A percentile compares a stretch with the other conserved stretches of the same genome.
phyloP scores from a whole-genome alignment of 1,139 yeast genomes.

The Geotrichum europaeum region DNA sequence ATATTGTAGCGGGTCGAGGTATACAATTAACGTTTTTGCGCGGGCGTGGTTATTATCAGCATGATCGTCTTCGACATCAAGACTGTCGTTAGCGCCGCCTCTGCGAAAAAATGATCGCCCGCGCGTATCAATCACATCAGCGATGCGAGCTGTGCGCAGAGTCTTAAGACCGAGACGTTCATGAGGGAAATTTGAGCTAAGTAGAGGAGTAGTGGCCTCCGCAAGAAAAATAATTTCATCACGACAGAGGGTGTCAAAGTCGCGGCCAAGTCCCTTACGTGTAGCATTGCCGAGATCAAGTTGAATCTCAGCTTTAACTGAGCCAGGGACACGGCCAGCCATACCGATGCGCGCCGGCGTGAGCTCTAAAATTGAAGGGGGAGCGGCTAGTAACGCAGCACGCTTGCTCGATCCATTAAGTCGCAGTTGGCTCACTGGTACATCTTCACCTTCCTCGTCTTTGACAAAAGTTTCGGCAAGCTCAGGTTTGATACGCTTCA shows the following conservation, averaged over 20 bases:
- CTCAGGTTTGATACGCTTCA: constrained; percentile 27
- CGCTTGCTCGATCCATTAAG: constrained; percentile 33
- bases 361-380: constrained; percentile 26
- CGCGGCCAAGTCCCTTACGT: constrained; percentile 24
- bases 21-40: constrained; percentile 18
- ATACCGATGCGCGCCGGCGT: constrained; percentile 25
- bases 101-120: not conserved
- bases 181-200: constrained; percentile 14
- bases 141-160: constrained; percentile 28
- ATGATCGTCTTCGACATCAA: constrained; percentile 12
- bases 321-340: constrained; percentile 8
- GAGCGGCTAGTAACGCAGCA: constrained; percentile 26
- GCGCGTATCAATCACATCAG: constrained; percentile 20
- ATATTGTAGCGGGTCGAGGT: constrained; percentile 18
- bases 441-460: constrained; percentile 16
- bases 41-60: constrained; percentile 13
- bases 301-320: constrained; percentile 13
- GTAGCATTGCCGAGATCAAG: constrained; percentile 15
- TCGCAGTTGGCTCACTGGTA: constrained; percentile 14
- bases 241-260: constrained; percentile 32
- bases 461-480: constrained; percentile 10
- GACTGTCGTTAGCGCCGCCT: constrained; percentile 15
- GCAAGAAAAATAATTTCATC: constrained; percentile 34
- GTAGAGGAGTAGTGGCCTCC: constrained; percentile 19
- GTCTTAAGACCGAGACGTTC: constrained; percentile 23